Evolutionary conservation across 179 eudicot genomes (phyloP), one percentile per base, ranked within the genome.

Genomic region (Camellia oleifera): DNA sequence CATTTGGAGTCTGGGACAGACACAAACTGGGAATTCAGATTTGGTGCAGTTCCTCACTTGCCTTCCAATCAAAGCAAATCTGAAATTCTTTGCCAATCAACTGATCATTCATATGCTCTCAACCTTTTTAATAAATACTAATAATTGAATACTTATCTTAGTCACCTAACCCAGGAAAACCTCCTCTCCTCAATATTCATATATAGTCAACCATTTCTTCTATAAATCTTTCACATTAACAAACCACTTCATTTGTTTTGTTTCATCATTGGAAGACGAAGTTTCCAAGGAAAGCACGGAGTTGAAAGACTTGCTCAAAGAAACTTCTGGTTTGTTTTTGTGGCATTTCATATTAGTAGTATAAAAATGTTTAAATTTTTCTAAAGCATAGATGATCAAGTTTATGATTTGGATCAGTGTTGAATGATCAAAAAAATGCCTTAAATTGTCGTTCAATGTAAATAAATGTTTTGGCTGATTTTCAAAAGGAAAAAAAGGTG

Each of bases 21-120:
- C 40, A 66, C 72, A 42, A 68, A 42, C 73, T 15, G 13, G 73
- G 26, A 7, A n/a, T 70, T 48, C 7, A 46, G 15, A 70, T 48
- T 18, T 32, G 5, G 57, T 52, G 40, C 15, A 48, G 57, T n/a
- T 8, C 48, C 32, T 48, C 65, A 61, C 40, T 40, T 60, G 42
- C 57, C 78, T 78, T 79, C 77, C 72, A 10, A 72, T 45, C 77
- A 72, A 79, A 72, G 82, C 77, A 52, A 52, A 46, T 63, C 72
- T 63, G 50, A 17, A 44, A 40, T 72, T 72, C 77, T 62, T 13
- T 3, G 71, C 61, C 13, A 79, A 9, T 13, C 40, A 56, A 17
- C 23, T 9, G 17, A 15, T 68, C 11, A 12, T 9, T 5, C 18
- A 10, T 56, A 0, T 11, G 14, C 58, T 17, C 6, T 10, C 9